These are phyloP conservation scores for Candida stauntonica DNA, from an alignment of 805 yeast genomes.

Conservation along the genomic window DNA sequence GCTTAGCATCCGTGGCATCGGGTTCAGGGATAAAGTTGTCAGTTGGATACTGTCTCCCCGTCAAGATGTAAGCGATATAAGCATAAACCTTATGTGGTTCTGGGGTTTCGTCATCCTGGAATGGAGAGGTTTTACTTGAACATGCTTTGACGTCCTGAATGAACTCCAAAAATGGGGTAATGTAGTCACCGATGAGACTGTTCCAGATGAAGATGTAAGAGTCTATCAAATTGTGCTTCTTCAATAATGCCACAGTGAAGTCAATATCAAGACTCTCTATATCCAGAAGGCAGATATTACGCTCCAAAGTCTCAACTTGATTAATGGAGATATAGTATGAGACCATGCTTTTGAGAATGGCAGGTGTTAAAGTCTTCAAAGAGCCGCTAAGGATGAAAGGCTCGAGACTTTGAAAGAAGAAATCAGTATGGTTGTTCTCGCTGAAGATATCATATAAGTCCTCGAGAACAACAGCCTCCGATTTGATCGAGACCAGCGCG, in stretches of 20 bases:
- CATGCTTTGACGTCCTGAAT: conserved; percentile 30
- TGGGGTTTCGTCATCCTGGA: background rate
- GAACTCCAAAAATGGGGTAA: conserved; percentile 65
- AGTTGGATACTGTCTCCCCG: conserved; percentile 81
- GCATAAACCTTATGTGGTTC: conserved; percentile 44
- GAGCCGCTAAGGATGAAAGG: conserved; percentile 44
- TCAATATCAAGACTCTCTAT: conserved; percentile 71
- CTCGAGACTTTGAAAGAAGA: conserved; percentile 52
- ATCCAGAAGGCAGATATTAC: conserved; percentile 66
- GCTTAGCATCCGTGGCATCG: conserved; percentile 40
- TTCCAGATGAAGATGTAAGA: conserved; percentile 71
- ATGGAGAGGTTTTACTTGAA: conserved; percentile 1
- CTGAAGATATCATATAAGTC: conserved; percentile 41
- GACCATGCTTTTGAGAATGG: conserved; percentile 58
- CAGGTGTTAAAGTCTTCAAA: conserved; percentile 54
- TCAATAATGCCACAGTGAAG: conserved; percentile 61
- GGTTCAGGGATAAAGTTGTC: conserved; percentile 41
- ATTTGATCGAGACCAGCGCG: conserved; percentile 36
- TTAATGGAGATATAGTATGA: conserved; percentile 38
- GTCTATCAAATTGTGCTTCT: conserved; percentile 51
- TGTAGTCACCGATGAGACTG: conserved; percentile 60
- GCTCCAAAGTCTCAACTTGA: conserved; percentile 52
- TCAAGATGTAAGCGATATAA: conserved; percentile 63
- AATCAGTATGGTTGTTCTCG: conserved; percentile 21
- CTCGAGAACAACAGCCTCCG: conserved; percentile 37